phyloP scores from a whole-genome alignment of 768 basidiomycete genomes.

The Lactarius psammicola region DNA sequence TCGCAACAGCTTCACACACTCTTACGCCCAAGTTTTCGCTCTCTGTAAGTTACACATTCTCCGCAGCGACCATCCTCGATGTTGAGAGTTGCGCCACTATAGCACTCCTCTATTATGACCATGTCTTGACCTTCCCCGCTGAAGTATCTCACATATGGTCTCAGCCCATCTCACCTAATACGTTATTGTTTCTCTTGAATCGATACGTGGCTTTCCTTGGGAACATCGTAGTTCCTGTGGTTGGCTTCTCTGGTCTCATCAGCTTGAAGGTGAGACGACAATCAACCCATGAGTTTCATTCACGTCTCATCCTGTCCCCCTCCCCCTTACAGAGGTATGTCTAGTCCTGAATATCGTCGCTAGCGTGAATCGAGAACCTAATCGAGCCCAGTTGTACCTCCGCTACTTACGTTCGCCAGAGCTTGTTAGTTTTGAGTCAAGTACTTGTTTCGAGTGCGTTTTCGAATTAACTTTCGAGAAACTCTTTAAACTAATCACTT shows the following conservation, averaged over 20 bases:
- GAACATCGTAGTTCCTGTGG: constrained; percentile 30
- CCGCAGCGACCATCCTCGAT: background rate
- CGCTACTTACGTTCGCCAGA: constrained; percentile 43
- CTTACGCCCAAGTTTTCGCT: background rate
- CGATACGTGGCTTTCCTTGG: constrained; percentile 49
- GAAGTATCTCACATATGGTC: constrained; percentile 49
- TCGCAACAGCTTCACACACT: background rate
- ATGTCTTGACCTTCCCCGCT: constrained; percentile 34
- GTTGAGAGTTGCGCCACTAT: background rate
- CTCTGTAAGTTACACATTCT: background rate
- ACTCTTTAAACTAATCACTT: background rate
- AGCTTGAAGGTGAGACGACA: constrained; percentile 20
- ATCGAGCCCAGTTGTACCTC: constrained; percentile 39
- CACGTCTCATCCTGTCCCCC: background rate
- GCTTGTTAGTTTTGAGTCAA: constrained; percentile 45
- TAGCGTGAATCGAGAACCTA: background rate
- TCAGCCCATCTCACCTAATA: constrained; percentile 39
- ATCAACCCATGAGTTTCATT: background rate
- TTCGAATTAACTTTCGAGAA: background rate
- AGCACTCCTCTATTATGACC: constrained; percentile 37
- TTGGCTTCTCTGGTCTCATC: constrained; percentile 28
- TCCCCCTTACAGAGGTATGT: constrained; percentile 28
- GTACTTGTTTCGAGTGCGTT: constrained; percentile 47
- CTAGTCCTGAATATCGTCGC: background rate
- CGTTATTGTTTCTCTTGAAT: constrained; percentile 49